These are phyloP conservation scores for Monotropa hypopitys DNA, from an alignment of 179 eudicot genomes.

Conservation along the genomic window DNA sequence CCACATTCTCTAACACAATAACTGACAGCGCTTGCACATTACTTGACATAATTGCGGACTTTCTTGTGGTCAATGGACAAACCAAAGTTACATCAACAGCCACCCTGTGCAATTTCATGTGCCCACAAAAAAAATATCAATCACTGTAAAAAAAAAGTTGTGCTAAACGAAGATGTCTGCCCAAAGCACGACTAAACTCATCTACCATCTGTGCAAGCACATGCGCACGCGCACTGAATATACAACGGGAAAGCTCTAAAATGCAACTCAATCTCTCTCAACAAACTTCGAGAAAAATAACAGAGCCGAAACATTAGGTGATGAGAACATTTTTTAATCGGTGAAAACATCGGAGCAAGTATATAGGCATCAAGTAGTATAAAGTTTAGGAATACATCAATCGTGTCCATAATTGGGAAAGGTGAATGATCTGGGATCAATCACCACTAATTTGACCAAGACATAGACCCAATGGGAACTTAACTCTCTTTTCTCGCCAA, in stretches of 20 bases:
- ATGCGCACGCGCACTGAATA: no score
- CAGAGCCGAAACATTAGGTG: neutral
- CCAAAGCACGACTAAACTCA: neutral
- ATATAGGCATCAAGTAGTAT: neutral
- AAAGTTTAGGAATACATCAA: neutral
- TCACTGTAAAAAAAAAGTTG: neutral
- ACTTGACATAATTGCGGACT: no score
- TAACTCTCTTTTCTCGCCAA: neutral
- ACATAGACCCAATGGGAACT: neutral
- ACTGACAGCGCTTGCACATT: neutral
- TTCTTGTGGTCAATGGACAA: no score
- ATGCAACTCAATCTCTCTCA: neutral
- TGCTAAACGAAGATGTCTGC: neutral
- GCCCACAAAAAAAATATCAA: neutral
- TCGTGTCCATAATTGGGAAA: neutral
- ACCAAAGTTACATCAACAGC: neutral
- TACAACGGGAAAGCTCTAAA: no score
- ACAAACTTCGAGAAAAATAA: neutral
- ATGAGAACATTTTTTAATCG: neutral
- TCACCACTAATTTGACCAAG: neutral
- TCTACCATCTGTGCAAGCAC: neutral
- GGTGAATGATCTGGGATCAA: neutral
- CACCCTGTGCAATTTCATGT: neutral
- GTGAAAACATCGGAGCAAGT: neutral
- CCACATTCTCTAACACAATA: neutral